These are phyloP conservation scores for Fagus crenata DNA, from an alignment of 306 rosid genomes.

Conservation along the genomic window DNA sequence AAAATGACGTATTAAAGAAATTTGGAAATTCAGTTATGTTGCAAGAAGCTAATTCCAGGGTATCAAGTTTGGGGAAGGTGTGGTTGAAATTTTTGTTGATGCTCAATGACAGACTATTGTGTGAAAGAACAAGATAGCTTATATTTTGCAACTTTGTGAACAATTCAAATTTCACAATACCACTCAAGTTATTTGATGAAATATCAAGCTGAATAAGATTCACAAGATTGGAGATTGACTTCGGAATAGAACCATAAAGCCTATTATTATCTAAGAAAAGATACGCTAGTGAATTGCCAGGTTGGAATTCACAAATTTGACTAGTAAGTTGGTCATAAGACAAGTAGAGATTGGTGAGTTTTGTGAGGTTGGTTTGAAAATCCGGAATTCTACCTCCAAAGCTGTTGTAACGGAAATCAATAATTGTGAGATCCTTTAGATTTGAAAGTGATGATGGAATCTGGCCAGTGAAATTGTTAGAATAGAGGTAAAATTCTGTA, in stretches of 20 bases:
- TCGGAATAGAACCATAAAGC: slow-evolving; percentile 10
- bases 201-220: accelerated
- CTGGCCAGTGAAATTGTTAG: slow-evolving; percentile 11
- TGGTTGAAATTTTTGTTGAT: neutral
- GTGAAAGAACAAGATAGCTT: neutral
- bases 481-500: accelerated
- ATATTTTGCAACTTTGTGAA: neutral
- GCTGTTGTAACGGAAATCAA: neutral
- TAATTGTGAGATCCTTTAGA: neutral
- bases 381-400: neutral
- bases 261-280: too few species aligned
- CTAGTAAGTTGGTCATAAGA: too few species aligned
- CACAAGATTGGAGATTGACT: slow-evolving; percentile 17
- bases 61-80: neutral
- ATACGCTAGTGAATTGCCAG: too few species aligned
- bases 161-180: neutral
- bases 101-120: neutral
- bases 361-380: too few species aligned
- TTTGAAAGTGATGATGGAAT: slow-evolving; percentile 11
- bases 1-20: slow-evolving; percentile 1
- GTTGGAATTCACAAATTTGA: too few species aligned
- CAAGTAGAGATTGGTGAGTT: too few species aligned
- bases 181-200: slow-evolving; percentile 24
- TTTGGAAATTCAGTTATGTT: slow-evolving; percentile 26
- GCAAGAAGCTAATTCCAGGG: neutral